These are phyloP conservation scores for Grifola frondosa DNA, from an alignment of 1,284 basidiomycete genomes.

Conservation along the genomic window DNA sequence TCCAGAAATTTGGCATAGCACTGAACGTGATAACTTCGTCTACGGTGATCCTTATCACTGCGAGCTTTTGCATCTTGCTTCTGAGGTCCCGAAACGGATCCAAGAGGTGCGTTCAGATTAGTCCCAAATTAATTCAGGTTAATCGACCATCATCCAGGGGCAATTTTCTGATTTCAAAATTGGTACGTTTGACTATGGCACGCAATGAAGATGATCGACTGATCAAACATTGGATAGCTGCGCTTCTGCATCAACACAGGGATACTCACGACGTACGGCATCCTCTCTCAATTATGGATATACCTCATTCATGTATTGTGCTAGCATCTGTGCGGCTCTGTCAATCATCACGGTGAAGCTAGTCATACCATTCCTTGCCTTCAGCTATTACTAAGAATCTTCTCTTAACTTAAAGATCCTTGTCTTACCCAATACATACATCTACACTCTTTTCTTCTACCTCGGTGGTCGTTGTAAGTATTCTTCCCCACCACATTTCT, in stretches of 20 bases:
- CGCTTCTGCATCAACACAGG: conserved; percentile 15
- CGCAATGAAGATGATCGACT: no score
- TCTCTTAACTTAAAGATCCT: no score
- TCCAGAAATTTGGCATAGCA: neutral
- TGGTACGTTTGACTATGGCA: no score
- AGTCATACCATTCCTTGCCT: no score
- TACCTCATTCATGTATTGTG: neutral
- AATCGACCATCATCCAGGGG: no score
- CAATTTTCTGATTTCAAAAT: no score
- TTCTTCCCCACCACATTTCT: neutral
- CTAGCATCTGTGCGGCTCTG: conserved; percentile 13
- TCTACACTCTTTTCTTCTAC: conserved; percentile 14
- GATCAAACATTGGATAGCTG: no score
- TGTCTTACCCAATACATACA: conserved; percentile 9
- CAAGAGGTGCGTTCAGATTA: no score
- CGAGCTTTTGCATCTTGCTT: neutral
- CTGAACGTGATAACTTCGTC: neutral
- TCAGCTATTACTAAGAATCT: no score
- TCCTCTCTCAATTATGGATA: neutral
- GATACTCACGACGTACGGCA: conserved; percentile 8
- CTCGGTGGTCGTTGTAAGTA: conserved; percentile 12
- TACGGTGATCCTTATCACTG: neutral
- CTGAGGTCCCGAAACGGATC: neutral
- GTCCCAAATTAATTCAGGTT: no score
- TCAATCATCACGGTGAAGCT: conserved; percentile 17